These are phyloP conservation scores for Corynascus novoguineensis DNA, from an alignment of 495 filamentous ascomycete genomes.

Conservation along the genomic window DNA sequence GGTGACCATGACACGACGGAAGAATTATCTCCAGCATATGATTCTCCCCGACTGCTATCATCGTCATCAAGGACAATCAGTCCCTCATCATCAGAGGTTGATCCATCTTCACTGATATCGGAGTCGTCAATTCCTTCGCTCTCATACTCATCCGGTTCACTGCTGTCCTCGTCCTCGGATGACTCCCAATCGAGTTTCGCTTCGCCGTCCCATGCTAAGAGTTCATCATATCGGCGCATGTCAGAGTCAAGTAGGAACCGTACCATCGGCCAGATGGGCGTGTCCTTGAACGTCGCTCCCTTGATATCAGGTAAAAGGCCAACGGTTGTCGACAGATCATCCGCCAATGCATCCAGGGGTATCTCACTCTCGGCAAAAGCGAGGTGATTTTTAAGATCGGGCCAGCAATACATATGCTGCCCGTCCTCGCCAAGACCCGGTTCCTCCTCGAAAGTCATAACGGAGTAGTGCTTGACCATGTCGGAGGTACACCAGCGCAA, in stretches of 20 bases:
- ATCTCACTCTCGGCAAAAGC: conserved; percentile 14
- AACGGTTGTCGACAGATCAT: background rate
- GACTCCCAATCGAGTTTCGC: background rate
- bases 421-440: conserved; percentile 10
- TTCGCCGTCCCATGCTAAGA: conserved; percentile 10
- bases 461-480: conserved; percentile 15
- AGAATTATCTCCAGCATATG: background rate
- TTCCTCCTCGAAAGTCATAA: conserved; percentile 17
- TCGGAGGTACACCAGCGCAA: conserved; percentile 31
- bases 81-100: conserved; percentile 19
- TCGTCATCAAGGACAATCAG: conserved; percentile 17
- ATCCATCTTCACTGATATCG: conserved; percentile 13
- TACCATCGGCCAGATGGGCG: conserved; percentile 28
- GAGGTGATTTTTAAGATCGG: conserved; percentile 19
- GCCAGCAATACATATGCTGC: conserved; percentile 33
- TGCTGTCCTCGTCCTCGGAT: conserved; percentile 6
- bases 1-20: background rate
- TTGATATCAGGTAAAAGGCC: background rate
- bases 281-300: background rate
- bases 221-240: conserved; percentile 7
- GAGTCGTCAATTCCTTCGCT: conserved; percentile 32
- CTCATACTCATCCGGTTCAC: conserved; percentile 25
- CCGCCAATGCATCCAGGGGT: background rate
- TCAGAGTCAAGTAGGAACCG: conserved; percentile 16
- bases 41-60: background rate